These are phyloP conservation scores for Cardiospermum halicacabum DNA, from an alignment of 345 rosid species.

Conservation along the genomic window DNA sequence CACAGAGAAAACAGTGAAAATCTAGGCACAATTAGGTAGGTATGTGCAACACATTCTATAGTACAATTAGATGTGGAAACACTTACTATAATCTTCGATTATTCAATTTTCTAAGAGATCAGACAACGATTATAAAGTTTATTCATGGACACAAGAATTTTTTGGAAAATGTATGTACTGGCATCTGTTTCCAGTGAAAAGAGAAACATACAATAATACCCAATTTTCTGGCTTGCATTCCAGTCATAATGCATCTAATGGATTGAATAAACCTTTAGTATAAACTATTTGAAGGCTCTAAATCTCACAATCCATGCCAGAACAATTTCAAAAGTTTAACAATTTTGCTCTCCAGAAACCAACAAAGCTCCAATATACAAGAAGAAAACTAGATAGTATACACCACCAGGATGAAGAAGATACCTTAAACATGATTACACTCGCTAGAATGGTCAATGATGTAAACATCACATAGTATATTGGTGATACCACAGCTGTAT, in stretches of 20 bases:
- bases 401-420: background rate
- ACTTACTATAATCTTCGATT: too few species aligned
- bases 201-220: too few species aligned
- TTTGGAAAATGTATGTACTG: too few species aligned
- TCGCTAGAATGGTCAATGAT: conserved; percentile 75
- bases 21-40: too few species aligned
- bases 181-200: background rate
- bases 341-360: background rate
- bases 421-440: conserved; percentile 96
- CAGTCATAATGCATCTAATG: background rate
- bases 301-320: background rate
- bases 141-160: too few species aligned
- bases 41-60: too few species aligned
- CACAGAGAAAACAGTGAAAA: background rate
- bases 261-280: background rate
- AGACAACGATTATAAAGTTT: too few species aligned
- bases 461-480: conserved; percentile 92
- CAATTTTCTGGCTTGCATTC: background rate
- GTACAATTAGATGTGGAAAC: too few species aligned
- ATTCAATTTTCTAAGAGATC: too few species aligned
- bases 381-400: background rate
- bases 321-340: background rate
- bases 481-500: conserved; percentile 88
- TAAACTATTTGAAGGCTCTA: background rate
- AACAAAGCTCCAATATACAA: background rate